Conservation (phyloP, 257 asterid species). For the Mentha longifolia region DNA sequence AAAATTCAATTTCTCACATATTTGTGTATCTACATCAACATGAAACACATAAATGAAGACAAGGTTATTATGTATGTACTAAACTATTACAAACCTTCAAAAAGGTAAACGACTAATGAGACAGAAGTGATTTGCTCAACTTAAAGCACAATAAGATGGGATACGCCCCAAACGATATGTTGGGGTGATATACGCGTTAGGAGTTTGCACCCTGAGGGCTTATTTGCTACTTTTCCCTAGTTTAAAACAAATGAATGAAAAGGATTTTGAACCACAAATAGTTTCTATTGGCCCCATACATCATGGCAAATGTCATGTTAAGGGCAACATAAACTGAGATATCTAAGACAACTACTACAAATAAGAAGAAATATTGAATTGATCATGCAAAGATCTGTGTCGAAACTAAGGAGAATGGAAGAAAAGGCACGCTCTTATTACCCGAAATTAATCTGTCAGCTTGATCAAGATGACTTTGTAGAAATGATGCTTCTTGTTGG, state of each 20-base stretch:
- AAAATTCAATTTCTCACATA: too few relatives aligned
- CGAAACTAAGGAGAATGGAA: neutral
- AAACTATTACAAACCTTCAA: too few relatives aligned
- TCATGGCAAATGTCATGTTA: conserved; percentile 18
- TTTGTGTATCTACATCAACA: too few relatives aligned
- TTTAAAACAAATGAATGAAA: conserved; percentile 25
- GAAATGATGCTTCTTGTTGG: conserved; percentile 49
- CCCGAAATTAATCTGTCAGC: conserved; percentile 22
- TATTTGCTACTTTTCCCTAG: too few relatives aligned
- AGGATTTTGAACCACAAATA: conserved; percentile 44
- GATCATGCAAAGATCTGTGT: conserved; percentile 18
- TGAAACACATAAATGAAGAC: too few relatives aligned
- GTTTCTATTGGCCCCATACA: conserved; percentile 51
- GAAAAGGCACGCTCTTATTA: conserved; percentile 36
- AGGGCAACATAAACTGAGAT: conserved; percentile 38
- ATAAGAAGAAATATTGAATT: neutral
- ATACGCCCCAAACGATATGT: too few relatives aligned
- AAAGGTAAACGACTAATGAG: too few relatives aligned
- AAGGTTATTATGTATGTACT: too few relatives aligned
- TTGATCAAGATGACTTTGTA: conserved; percentile 14
- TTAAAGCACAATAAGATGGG: too few relatives aligned
- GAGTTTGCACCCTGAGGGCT: too few relatives aligned
- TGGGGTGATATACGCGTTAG: too few relatives aligned
- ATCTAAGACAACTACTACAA: conserved; percentile 27
- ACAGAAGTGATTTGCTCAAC: too few relatives aligned